These are phyloP conservation scores for Chamaecrista fasciculata DNA, from an alignment of 306 rosid genomes.

Conservation along the genomic window DNA sequence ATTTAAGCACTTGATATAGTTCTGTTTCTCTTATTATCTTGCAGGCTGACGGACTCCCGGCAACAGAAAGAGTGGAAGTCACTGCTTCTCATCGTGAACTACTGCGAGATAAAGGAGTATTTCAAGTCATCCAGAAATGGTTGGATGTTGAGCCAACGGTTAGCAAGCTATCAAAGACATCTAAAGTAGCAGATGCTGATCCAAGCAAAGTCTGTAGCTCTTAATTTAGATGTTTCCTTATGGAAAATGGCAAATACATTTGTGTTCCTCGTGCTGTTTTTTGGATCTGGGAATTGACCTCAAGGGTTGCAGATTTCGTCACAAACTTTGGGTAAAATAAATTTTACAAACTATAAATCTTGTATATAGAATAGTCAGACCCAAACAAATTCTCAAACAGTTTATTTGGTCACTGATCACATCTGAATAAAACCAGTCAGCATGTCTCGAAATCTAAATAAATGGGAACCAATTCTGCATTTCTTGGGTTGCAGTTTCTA, in stretches of 20 bases:
- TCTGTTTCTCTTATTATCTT: conserved; percentile 29
- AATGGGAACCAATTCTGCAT: conserved; percentile 34
- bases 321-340: not conserved
- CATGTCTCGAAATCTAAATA: not conserved
- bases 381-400: not conserved
- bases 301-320: not conserved
- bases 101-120: conserved; percentile 49
- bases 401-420: not conserved
- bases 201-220: conserved; percentile 32
- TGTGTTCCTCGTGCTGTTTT: conserved; percentile 2
- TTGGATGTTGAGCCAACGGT: conserved; percentile 53
- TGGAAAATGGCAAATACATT: not conserved
- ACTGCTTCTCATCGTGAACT: conserved; percentile 63
- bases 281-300: not conserved
- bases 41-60: conserved; percentile 82
- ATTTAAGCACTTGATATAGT: not conserved
- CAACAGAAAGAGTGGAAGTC: conserved; percentile 72
- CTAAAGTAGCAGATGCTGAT: conserved; percentile 58
- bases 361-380: not conserved
- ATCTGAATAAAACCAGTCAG: not conserved
- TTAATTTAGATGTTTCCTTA: conserved; percentile 17
- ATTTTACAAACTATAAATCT: not conserved
- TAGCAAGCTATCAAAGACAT: conserved; percentile 46
- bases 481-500: conserved; percentile 43
- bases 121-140: conserved; percentile 63